Conservation (phyloP, 768 basidiomycete species). For the Podaxis carcinomalis region DNA sequence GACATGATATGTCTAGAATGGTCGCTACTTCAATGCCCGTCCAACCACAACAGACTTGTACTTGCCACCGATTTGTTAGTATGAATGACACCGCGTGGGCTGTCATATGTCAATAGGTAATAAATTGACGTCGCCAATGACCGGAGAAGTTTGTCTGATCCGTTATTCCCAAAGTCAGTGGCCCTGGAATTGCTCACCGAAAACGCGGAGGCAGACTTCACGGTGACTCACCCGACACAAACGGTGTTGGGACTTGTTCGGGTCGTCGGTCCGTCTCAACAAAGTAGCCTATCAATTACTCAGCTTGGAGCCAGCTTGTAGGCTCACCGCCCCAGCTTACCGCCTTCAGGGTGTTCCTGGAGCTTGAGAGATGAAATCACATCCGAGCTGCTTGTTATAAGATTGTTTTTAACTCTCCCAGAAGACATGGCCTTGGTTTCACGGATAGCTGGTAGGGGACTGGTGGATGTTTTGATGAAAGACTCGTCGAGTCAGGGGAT, state of each 20-base stretch:
- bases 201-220: neutral
- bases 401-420: neutral
- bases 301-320: too few species aligned
- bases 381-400: neutral
- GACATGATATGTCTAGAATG: conserved; percentile 43
- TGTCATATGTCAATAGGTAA: conserved; percentile 41
- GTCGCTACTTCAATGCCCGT: neutral
- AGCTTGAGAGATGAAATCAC: conserved; percentile 1
- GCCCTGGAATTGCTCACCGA: neutral
- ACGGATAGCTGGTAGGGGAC: neutral
- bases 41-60: neutral
- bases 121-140: conserved; percentile 42
- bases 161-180: neutral
- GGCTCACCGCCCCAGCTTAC: neutral
- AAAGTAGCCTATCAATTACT: conserved; percentile 15
- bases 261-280: conserved; percentile 13
- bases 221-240: conserved; percentile 12
- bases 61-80: conserved; percentile 46
- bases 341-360: neutral
- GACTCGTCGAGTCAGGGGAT: neutral
- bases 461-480: neutral
- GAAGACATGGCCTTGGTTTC: neutral
- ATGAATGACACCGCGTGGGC: conserved; percentile 36
- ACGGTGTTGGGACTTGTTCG: conserved; percentile 14
- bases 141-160: conserved; percentile 18